These are phyloP conservation scores for Penicillium odoratum DNA, from an alignment of 495 filamentous ascomycete species.

Conservation along the genomic window DNA sequence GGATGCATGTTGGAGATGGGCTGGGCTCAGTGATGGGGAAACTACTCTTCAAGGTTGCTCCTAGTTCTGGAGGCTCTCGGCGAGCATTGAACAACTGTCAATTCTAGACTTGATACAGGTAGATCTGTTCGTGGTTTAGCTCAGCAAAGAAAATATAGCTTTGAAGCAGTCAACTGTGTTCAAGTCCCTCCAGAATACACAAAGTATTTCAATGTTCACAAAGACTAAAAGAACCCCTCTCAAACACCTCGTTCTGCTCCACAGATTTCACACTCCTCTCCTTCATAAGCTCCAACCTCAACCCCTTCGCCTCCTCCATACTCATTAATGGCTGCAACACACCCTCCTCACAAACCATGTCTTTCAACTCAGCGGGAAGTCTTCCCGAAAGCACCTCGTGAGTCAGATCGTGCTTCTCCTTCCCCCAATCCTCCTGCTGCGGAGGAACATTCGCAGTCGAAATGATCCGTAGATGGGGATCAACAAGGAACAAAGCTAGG, in stretches of 20 bases:
- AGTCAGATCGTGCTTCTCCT: constrained; percentile 10
- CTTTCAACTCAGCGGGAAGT: constrained; percentile 15
- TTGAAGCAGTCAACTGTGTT: too few relatives aligned
- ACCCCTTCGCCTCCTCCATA: constrained; percentile 44
- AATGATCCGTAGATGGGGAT: constrained; percentile 51
- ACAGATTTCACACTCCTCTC: constrained; percentile 33
- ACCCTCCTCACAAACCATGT: constrained; percentile 17
- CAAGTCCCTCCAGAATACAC: too few relatives aligned
- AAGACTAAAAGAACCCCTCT: constrained; percentile 20
- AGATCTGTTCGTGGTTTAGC: too few relatives aligned
- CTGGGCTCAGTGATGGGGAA: constrained; percentile 16
- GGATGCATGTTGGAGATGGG: constrained; percentile 27
- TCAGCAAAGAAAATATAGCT: too few relatives aligned
- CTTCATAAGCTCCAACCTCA: constrained; percentile 49
- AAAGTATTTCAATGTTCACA: too few relatives aligned
- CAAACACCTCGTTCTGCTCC: constrained; percentile 19
- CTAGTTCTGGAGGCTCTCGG: too few relatives aligned
- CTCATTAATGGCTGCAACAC: constrained; percentile 34
- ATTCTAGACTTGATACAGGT: too few relatives aligned
- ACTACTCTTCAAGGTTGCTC: constrained; percentile 8
- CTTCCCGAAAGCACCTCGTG: background rate
- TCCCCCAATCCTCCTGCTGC: constrained; percentile 44
- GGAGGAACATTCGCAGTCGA: constrained; percentile 59
- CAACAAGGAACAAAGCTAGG: constrained; percentile 58
- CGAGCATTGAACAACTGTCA: too few relatives aligned